phyloP scores from a whole-genome alignment of 2,329 filamentous ascomycete genomes.

The Epichloe glyceriae region DNA sequence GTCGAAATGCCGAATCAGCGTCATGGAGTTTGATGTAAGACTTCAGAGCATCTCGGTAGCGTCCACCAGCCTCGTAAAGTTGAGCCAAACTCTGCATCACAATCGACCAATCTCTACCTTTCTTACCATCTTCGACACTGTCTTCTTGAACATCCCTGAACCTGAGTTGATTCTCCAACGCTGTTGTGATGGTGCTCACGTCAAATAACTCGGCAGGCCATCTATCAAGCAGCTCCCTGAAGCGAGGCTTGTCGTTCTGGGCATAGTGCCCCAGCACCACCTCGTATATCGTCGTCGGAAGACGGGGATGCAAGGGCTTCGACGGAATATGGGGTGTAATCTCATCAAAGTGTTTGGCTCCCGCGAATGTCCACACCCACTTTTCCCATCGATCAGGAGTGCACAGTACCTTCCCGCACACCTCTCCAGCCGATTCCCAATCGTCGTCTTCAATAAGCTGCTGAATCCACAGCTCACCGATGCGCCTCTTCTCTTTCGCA shows the following conservation, averaged over 20 bases:
- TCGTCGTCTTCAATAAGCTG: conserved; percentile 63
- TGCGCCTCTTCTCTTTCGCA: conserved; percentile 76
- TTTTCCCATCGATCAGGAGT: conserved; percentile 81
- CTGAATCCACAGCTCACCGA: conserved; percentile 88
- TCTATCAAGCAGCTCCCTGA: conserved; percentile 65
- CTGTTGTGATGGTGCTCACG: conserved; percentile 59
- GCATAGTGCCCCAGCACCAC: conserved; percentile 83
- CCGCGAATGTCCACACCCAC: conserved; percentile 87
- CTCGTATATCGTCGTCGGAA: conserved; percentile 77
- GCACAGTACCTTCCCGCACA: conserved; percentile 72
- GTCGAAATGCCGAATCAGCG: conserved; percentile 72
- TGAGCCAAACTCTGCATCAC: conserved; percentile 79
- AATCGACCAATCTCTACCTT: conserved; percentile 73
- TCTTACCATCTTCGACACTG: conserved; percentile 58
- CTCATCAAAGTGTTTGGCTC: conserved; percentile 75
- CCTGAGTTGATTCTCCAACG: conserved; percentile 70
- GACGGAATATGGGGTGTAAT: conserved; percentile 76
- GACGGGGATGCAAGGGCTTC: conserved; percentile 60
- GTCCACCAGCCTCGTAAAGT: conserved; percentile 69
- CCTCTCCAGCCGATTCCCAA: conserved; percentile 65
- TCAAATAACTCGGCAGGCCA: conserved; percentile 84
- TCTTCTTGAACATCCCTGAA: conserved; percentile 64
- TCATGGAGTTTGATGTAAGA: conserved; percentile 88
- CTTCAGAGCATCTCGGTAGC: conserved; percentile 70
- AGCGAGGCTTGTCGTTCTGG: conserved; percentile 57